These are phyloP conservation scores for Aspergillus ibericus DNA, from an alignment of 2,329 filamentous ascomycete genomes.

Conservation along the genomic window DNA sequence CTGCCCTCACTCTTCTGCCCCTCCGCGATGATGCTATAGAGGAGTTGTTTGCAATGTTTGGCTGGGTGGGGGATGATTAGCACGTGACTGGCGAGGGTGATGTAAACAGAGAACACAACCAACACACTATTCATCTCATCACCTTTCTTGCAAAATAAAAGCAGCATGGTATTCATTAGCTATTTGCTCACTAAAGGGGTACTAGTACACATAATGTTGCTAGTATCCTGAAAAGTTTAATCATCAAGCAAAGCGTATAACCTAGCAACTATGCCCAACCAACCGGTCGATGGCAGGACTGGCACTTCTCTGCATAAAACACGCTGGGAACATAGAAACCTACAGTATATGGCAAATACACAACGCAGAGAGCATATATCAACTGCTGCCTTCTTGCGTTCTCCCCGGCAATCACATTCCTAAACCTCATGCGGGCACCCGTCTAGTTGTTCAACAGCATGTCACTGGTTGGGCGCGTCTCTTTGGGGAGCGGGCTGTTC, in stretches of 20 bases:
- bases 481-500: neutral
- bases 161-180: neutral
- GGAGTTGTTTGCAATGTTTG: constrained; percentile 27
- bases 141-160: neutral
- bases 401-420: neutral
- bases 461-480: neutral
- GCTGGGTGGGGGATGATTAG: neutral
- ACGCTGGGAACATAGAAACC: too few species aligned
- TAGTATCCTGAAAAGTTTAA: too few species aligned
- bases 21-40: constrained; percentile 22
- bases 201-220: too few species aligned
- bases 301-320: too few species aligned
- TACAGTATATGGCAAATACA: too few species aligned
- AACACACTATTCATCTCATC: neutral
- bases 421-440: neutral
- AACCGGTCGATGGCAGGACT: too few species aligned
- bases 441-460: neutral
- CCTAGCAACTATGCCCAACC: too few species aligned
- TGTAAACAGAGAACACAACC: neutral
- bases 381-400: neutral
- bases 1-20: constrained; percentile 10
- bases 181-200: too few species aligned
- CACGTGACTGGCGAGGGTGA: constrained; percentile 3
- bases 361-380: neutral
- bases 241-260: too few species aligned